Conservation (phyloP, 2,329 filamentous ascomycete genomes). For the Trichothecium roseum region DNA sequence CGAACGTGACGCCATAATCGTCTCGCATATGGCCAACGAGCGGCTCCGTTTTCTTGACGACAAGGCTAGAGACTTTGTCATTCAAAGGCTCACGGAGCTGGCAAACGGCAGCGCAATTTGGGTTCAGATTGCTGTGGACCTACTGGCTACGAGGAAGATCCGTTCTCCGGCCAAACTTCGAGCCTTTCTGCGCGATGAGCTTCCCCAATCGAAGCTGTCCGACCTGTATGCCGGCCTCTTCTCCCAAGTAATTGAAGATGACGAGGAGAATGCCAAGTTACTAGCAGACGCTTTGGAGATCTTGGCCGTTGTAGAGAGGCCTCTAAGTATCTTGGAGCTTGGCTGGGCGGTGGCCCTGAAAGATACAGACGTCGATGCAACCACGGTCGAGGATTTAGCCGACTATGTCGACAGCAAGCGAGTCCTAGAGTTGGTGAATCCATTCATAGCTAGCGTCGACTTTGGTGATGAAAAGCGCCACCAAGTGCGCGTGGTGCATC, state of each 20-base stretch:
- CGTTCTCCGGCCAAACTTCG: too few relatives aligned
- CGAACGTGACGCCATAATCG: not conserved
- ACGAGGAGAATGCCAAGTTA: conserved; percentile 5
- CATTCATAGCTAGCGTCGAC: conserved; percentile 9
- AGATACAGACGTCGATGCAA: conserved; percentile 6
- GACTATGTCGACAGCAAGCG: conserved; percentile 14
- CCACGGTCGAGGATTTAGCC: conserved; percentile 9
- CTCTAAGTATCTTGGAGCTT: conserved; percentile 18
- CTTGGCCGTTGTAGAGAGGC: conserved; percentile 14
- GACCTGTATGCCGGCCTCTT: conserved; percentile 9
- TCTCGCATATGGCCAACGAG: too few relatives aligned
- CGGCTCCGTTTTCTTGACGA: not conserved
- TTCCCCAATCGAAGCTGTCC: conserved; percentile 3
- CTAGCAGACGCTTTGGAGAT: conserved; percentile 10
- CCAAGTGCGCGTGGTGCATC: conserved; percentile 9
- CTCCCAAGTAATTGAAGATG: conserved; percentile 7
- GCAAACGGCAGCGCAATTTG: conserved; percentile 3
- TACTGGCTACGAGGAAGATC: not conserved
- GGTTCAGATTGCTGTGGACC: conserved; percentile 1
- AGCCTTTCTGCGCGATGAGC: too few relatives aligned
- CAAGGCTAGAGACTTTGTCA: not conserved
- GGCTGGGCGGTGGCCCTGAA: conserved; percentile 12
- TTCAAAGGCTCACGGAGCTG: not conserved
- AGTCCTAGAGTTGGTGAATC: conserved; percentile 11
- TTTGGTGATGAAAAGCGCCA: conserved; percentile 7